These are phyloP conservation scores for Pseudozyma tsukubaensis DNA, from an alignment of 1,284 basidiomycete species.

Conservation along the genomic window DNA sequence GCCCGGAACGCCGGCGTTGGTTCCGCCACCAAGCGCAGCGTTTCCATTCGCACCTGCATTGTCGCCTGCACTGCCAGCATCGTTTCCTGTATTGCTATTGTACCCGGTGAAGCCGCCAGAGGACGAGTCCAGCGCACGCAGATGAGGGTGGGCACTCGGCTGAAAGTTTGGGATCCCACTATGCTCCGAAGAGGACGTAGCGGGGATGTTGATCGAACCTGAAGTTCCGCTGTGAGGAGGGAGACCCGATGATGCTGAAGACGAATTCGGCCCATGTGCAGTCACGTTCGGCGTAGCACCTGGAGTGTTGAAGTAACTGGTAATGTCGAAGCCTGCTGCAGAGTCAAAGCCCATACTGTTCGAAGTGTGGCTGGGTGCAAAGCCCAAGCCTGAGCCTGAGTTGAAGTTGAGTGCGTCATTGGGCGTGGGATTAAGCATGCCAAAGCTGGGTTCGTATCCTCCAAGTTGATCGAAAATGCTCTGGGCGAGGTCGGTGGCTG, in stretches of 20 bases:
- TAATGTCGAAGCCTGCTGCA: slow-evolving; percentile 44
- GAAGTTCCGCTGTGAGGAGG: slow-evolving; percentile 22
- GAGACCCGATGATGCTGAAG: slow-evolving; percentile 6
- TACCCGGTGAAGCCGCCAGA: slow-evolving; percentile 24
- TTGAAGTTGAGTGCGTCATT: slow-evolving; percentile 50
- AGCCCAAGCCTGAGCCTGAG: slow-evolving; percentile 30
- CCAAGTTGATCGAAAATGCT: slow-evolving; percentile 59
- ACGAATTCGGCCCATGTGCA: slow-evolving; percentile 10
- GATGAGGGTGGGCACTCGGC: slow-evolving; percentile 45
- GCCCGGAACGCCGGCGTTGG: slow-evolving; percentile 10
- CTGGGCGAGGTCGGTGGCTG: slow-evolving; percentile 49
- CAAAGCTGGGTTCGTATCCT: slow-evolving; percentile 50
- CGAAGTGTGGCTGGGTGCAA: slow-evolving; percentile 42
- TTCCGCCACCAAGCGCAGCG: slow-evolving; percentile 7
- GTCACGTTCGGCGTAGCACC: slow-evolving; percentile 36
- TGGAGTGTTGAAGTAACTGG: slow-evolving; percentile 49
- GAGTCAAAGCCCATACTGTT: slow-evolving; percentile 53
- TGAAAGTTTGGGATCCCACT: slow-evolving; percentile 40
- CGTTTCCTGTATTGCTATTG: neutral
- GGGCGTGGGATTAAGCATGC: slow-evolving; percentile 53
- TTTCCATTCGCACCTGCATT: slow-evolving; percentile 1
- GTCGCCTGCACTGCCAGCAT: slow-evolving; percentile 1
- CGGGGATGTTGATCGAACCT: slow-evolving; percentile 46
- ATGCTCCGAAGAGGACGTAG: slow-evolving; percentile 27
- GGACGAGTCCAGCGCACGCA: slow-evolving; percentile 37